Base-by-base conservation (phyloP, 176 grass and related monocot species). In the Secale cereale region DNA sequence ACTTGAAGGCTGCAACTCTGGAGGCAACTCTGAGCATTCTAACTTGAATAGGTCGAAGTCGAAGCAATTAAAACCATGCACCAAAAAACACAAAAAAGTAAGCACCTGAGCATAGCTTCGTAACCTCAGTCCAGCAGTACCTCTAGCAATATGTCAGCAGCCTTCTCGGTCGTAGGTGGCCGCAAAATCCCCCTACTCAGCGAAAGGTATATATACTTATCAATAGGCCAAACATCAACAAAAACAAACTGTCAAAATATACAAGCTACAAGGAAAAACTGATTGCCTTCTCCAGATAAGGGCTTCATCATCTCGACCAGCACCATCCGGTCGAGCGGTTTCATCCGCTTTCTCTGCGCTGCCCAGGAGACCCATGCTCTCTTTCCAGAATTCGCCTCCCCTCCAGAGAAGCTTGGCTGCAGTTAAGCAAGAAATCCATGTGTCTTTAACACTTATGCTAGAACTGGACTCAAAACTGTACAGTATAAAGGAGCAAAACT, bases 351-450 rank as follows among this genome's bases (percentile, higher is more conserved):
- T 78, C 85, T 94, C 93, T 2, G 89, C 93, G 5, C 43, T 86
- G 29, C 7, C 45, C 17, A 95, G 69, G 37, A 98, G 88, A 82
- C 86, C 88, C 90, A 95, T 87, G 8, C 86, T 82, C 71, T 94
- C 96, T 75, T 87, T 95, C 96, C 96, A 98, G 90, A 92, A 98
- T 59, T 98, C 93, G 76, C 62, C 87, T 63, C 96, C 96, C 69
- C 64, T 93, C 93, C 91, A 98, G 4, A 98, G 86, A 87, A 98
- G 93, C 85, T 94, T 98, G 31, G 84, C 96, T 98, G 88, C 17
- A 79, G 59, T 95, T 52, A 65, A 65, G 39, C 50, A 11, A 67
- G 78, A n/a, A 41, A 31, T 30, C 32, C 45, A 14, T 66, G 7
- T 75, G 22, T 13, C 15, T n/a, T 4, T 3, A 25, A 23, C 23